Evolutionary conservation across 495 filamentous ascomycete genomes (phyloP).

Genomic region (Tuber calosporum): DNA sequence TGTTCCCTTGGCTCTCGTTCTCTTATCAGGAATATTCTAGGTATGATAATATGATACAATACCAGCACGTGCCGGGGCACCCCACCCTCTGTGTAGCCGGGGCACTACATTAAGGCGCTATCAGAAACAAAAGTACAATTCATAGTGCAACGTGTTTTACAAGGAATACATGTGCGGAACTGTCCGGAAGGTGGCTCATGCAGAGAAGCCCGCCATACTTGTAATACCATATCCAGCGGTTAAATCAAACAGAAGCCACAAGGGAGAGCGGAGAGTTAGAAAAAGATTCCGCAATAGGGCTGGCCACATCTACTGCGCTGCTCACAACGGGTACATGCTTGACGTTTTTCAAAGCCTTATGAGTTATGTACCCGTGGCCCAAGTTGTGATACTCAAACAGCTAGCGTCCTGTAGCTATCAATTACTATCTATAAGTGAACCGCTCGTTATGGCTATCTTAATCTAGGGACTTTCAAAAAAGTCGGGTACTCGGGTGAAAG

Average conservation of each 20-base stretch:
- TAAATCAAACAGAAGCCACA: background rate
- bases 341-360: background rate
- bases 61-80: background rate
- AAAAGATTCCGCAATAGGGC: background rate
- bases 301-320: background rate
- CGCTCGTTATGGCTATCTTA: no score
- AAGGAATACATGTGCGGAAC: background rate
- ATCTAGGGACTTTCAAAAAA: no score
- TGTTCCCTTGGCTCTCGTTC: background rate
- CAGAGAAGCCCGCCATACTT: background rate
- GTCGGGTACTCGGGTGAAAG: no score
- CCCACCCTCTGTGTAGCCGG: no score
- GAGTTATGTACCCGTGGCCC: no score
- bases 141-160: background rate
- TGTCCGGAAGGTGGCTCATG: background rate
- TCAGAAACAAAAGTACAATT: background rate
- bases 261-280: background rate
- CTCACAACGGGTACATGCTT: background rate
- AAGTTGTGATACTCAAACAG: no score
- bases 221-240: background rate
- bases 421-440: no score
- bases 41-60: no score
- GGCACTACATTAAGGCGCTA: background rate
- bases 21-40: no score
- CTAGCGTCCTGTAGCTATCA: no score